These are phyloP conservation scores for Sphaerosporella brunnea DNA, from an alignment of 495 filamentous ascomycete genomes.

Conservation along the genomic window DNA sequence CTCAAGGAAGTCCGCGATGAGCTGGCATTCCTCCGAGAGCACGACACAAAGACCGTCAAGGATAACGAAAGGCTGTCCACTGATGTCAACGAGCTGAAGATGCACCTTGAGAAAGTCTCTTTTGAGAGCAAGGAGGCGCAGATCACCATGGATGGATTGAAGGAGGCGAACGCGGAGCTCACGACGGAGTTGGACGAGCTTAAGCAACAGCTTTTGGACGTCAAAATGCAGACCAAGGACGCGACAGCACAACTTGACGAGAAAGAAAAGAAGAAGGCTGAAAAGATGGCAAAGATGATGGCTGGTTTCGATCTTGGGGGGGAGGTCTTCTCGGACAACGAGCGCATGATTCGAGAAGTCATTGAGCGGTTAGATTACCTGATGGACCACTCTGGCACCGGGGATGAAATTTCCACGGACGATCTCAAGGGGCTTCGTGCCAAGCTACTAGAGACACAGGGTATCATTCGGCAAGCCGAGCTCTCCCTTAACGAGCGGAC, in stretches of 20 bases:
- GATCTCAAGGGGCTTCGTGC: conserved; percentile 58
- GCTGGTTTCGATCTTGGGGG: conserved; percentile 84
- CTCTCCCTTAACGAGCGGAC: conserved; percentile 52
- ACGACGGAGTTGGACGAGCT: conserved; percentile 83
- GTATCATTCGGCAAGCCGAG: conserved; percentile 83
- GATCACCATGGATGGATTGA: conserved; percentile 94
- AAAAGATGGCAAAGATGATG: conserved; percentile 99
- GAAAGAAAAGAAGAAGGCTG: conserved; percentile 95
- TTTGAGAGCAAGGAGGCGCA: conserved; percentile 93
- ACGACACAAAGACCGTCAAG: conserved; percentile 57
- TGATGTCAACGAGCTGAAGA: conserved; percentile 78
- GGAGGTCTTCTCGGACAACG: conserved; percentile 81
- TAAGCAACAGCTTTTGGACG: conserved; percentile 90
- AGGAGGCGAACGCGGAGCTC: conserved; percentile 86
- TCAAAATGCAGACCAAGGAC: conserved; percentile 88
- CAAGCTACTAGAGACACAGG: conserved; percentile 71
- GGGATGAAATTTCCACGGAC: conserved; percentile 64
- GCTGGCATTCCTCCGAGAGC: conserved; percentile 60
- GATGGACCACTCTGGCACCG: conserved; percentile 53
- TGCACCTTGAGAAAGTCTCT: conserved; percentile 85
- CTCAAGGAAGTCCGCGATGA: conserved; percentile 71
- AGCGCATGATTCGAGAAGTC: conserved; percentile 59
- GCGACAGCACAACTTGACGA: conserved; percentile 73
- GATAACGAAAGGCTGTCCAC: conserved; percentile 69
- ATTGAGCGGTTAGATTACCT: conserved; percentile 67